phyloP scores from a whole-genome alignment of 805 yeast species.

The Ogataea saltuana region DNA sequence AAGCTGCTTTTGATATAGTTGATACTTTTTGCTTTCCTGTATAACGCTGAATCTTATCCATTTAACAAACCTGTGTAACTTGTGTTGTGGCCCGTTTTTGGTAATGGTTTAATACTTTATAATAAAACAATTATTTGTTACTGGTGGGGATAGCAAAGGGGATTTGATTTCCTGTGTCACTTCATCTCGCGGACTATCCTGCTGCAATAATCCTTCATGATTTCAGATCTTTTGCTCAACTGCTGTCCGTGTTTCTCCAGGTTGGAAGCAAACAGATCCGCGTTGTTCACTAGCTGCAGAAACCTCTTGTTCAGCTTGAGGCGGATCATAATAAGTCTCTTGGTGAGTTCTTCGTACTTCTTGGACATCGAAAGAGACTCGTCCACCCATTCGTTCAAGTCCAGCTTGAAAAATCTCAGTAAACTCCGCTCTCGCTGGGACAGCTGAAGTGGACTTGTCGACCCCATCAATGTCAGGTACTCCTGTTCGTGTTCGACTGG shows the following conservation, averaged over 20 bases:
- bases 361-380: constrained; percentile 37
- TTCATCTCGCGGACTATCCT: constrained; percentile 36
- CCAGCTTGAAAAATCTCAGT: constrained; percentile 17
- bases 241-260: constrained; percentile 30
- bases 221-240: constrained; percentile 41
- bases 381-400: constrained; percentile 38
- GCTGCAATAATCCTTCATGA: constrained; percentile 43
- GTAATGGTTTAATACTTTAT: constrained; percentile 10
- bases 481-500: constrained; percentile 18
- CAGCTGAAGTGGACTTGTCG: constrained; percentile 7
- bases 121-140: constrained; percentile 7
- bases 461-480: constrained; percentile 14
- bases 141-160: no score
- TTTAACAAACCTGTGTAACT: constrained; percentile 2
- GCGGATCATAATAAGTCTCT: constrained; percentile 39
- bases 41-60: constrained; percentile 17
- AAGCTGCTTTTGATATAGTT: constrained; percentile 39
- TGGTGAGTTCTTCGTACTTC: constrained; percentile 37
- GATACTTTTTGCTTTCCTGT: constrained; percentile 12
- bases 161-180: no score
- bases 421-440: constrained; percentile 20
- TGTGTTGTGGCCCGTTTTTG: no score
- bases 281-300: constrained; percentile 19
- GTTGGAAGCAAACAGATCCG: constrained; percentile 23
- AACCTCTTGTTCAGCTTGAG: constrained; percentile 42